phyloP scores from a whole-genome alignment of 1,284 basidiomycete genomes.

The Singerocomus rubriflavus region DNA sequence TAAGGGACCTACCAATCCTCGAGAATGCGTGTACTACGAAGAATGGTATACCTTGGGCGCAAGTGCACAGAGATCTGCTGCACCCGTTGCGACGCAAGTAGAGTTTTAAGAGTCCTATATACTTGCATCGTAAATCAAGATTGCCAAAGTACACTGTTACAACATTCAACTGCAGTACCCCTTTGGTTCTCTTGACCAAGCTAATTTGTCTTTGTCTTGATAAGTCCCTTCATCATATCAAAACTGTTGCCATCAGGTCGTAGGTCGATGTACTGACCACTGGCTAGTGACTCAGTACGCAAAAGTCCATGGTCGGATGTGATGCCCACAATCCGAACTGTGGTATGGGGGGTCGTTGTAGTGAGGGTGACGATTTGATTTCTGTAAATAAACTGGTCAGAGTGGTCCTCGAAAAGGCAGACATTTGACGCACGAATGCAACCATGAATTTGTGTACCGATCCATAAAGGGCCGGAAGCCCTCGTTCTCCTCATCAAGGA shows the following conservation, averaged over 20 bases:
- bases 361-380: conserved; percentile 84
- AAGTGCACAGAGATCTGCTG: conserved; percentile 12
- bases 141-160: neutral
- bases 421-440: conserved; percentile 74
- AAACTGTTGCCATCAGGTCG: conserved; percentile 98
- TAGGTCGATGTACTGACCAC: conserved; percentile 51
- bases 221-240: conserved; percentile 90
- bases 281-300: conserved; percentile 67
- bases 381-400: conserved; percentile 39
- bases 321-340: conserved; percentile 82
- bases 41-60: conserved; percentile 40
- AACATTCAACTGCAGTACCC: conserved; percentile 1
- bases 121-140: neutral
- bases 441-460: conserved; percentile 78
- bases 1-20: conserved; percentile 53
- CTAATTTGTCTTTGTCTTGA: conserved; percentile 55
- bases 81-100: conserved; percentile 13
- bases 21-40: conserved; percentile 47
- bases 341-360: conserved; percentile 65
- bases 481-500: conserved; percentile 48
- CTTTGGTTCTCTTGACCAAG: neutral
- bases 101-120: conserved; percentile 22
- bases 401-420: neutral
- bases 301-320: conserved; percentile 86
- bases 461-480: conserved; percentile 80